Evolutionary conservation across 2,329 filamentous ascomycete species (phyloP), one percentile per base, ranked within the genome.

Genomic region (Aspergillus ochraceus): DNA sequence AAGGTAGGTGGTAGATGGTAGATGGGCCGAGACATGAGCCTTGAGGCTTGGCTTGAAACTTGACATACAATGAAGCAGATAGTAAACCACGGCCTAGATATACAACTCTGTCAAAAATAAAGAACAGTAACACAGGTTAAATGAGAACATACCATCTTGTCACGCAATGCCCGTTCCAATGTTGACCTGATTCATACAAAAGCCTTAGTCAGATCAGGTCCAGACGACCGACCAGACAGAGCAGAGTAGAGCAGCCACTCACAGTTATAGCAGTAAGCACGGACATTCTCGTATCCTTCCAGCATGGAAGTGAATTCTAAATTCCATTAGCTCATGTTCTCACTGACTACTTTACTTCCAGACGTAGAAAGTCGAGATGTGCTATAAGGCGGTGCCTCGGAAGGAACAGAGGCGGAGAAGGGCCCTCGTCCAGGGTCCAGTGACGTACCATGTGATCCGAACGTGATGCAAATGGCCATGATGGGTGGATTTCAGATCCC

Each of bases 221-320:
- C 32, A 49, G 51, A n/a, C 45, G 26, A 42, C 17, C 29, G 36
- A 46, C 5, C 19, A 32, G 32, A 8, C 26, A 22, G 5, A 20
- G n/a, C 9, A 8, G n/a, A 36, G 30, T 22, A 51, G 57, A 45
- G 54, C 66, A 51, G 57, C 47, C 55, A 66, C 75, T 68, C 62
- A 76, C 78, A 80, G 60, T 80, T 80, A 55, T 78, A 74, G 60
- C 78, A 80, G 65, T 79, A 78, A 47, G 78, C 78, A 51, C 77
- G 76, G 36, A 79, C 74, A 57, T 78, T 70, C 64, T 80, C 77
- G 56, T 79, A 80, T n/a, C 77, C 78, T 63, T 79, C 69, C 24
- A 80, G 71, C 62, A 71, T 74, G 42, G 73, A 77, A 2, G 77
- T 76, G 64, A 80, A 80, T 60, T 80, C 78, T 80, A 61, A 6